Base-by-base conservation (phyloP, 2,329 filamentous ascomycete genomes). In the Trichoderma atroviride region DNA sequence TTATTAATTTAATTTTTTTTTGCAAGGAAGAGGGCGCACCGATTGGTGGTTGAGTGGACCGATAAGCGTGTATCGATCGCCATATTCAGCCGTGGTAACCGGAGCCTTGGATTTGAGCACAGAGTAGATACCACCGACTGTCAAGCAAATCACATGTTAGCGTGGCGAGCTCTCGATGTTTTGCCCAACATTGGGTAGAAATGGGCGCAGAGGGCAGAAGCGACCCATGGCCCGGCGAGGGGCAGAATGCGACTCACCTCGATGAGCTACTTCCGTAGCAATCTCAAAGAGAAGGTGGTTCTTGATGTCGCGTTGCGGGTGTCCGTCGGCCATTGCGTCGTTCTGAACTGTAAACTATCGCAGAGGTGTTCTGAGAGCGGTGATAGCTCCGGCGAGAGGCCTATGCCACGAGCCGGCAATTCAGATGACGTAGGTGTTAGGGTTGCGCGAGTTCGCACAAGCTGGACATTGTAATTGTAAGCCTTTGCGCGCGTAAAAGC, bases 101-200 rank as follows among this genome's bases (percentile, higher is more conserved):
- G 96, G 95, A 47, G 96, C 95, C 82, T 99, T 99, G 71, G 96
- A 99, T 83, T 99, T 99, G 82, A 99, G 90, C 74, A 99, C 96
- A 19, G 95, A 98, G 86, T 99, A 99, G 83, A 99, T 99, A 76
- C 96, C 96, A 78, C 96, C 96, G 71, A 99, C 96, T 96, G 58
- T 29, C 24, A 52, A 53, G 33, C n/a, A 58, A 52, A 37, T 27
- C 59, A 64, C n/a, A 40, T 27, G 43, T 70, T 52, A 65, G 53
- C 50, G 37, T 47, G 50, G 19, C 14, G 4, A 58, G 43, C 29
- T 31, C 60, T 58, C 62, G 35, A 55, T 27, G 69, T 58, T 35
- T 33, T 57, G 50, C 14, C 50, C 24, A 33, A 43, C 29, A 56
- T 58, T 60, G 68, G 55, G 61, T 61, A 58, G 61, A 56, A 53